Base-by-base conservation (phyloP, 805 yeast species). In the Saccharomyces mikatae region DNA sequence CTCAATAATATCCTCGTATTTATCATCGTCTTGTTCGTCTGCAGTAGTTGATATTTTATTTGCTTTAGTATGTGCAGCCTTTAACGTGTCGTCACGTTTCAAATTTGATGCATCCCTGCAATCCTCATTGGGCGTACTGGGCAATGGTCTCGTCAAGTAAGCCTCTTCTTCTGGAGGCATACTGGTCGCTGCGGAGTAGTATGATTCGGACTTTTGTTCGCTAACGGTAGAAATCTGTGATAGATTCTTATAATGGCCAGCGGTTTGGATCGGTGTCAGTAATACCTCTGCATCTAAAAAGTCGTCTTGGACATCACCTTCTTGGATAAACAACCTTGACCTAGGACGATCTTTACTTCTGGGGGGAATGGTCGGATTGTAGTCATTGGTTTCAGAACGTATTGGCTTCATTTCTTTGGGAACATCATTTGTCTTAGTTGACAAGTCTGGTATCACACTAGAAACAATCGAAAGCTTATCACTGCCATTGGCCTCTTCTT, bases 351-450 rank as follows among this genome's bases (percentile, higher is more conserved):
- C 62, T 51, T 62, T 64, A 49, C 60, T 69, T 53, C 72, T 63
- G 46, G 68, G 68, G 8, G 73, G 73, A 3, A 66, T 62, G 1
- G 69, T 58, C 6, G 73, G 73, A 47, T 64, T 63, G 17, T 59
- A 61, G 24, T 53, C 58, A 11, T 58, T 54, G 9, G 57, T 57
- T 47, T 60, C 63, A 8, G 66, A 60, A 27, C 68, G 59, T 6
- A 52, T 54, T 4, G 71, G 69, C 1, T 52, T 54, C 6, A 58
- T 50, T 4, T 52, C 52, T 24, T 53, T 56, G 49, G 56, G 56
- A 5, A 55, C 55, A 11, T 54, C 56, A 24, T 49, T 52, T 8
- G 53, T 55, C 14, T 53, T 58, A 6, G 61, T 60, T 2, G 58
- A 52, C 24, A 68, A 54, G 21, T 63, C 62, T 24, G 69, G 67